Base-by-base conservation (phyloP, 2,329 filamentous ascomycete genomes). In the Scopulariopsis brevicaulis region DNA sequence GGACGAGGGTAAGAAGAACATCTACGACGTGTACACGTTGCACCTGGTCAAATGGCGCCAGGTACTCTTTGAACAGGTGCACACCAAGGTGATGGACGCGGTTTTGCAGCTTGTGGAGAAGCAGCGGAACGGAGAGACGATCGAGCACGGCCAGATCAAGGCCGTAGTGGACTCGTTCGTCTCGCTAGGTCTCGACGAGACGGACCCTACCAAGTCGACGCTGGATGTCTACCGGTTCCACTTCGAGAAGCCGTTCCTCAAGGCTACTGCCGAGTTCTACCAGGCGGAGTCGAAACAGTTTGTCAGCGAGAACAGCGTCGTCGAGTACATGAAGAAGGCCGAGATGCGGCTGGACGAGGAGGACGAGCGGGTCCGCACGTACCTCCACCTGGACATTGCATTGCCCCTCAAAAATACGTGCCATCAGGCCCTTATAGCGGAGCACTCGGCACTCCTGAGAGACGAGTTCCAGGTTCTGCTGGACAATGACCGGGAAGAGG, bases 241-340 rank as follows among this genome's bases (percentile, higher is more conserved):
- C 74, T 99, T 99, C 68, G 93, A 99, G 74, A 84, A 82, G 66
- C 94, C 95, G 0, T 99, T 96, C 79, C 80, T 99, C 56, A 79
- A 81, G 6, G 90, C 91, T 3, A 99, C 94, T 11, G 84, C 82
- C 65, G 75, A 79, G 34, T 99, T 96, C 74, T 99, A 99, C 71
- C 81, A 90, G 65, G 85, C 87, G 53, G 95, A 99, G 71, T 97
- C 94, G 22, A 90, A 90, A 65, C 87, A 91, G 62, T 99, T 99
- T 68, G 84, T 99, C 37, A 89, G 91, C 12, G 93, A 97, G 71
- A 99, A 99, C 70, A 96, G 89, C 62, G 91, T 99, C 4, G 92
- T 99, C 37, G 94, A 99, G 69, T 99, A 97, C 74, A 97, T 99
- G 94, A 97, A 97, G 79, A 99, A 99, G 81, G 95, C 94, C 0